Evolutionary conservation across 169 alveolate genomes (phyloP).

Genomic region (Cryptosporidium xiaoi): DNA sequence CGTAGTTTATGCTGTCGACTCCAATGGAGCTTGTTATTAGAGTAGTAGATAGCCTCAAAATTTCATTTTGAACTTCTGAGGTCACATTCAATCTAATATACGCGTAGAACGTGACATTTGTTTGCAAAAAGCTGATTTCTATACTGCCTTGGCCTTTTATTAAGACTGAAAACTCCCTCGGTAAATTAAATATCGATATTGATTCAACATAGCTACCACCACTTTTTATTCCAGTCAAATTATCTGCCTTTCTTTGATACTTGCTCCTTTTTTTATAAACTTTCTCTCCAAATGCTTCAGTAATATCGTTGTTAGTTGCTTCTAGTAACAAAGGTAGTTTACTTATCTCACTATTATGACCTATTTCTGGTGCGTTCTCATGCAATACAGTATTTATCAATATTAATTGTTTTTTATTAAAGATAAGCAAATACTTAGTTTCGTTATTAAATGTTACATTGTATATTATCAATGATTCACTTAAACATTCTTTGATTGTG

Average conservation of each 20-base stretch:
- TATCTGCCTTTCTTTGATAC: not conserved
- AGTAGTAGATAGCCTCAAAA: conserved; percentile 8
- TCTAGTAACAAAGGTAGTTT: conserved; percentile 54
- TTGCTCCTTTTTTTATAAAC: conserved; percentile 4
- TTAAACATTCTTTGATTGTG: not conserved
- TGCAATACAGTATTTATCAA: conserved; percentile 25
- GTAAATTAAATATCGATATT: conserved; percentile 34
- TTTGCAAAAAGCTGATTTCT: conserved; percentile 28
- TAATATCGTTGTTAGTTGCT: conserved; percentile 14
- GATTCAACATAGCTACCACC: conserved; percentile 10
- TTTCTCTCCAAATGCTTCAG: not conserved
- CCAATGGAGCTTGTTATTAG: conserved; percentile 46
- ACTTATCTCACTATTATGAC: conserved; percentile 19
- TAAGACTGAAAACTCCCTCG: conserved; percentile 9
- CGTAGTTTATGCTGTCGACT: not conserved
- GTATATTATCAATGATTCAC: not conserved
- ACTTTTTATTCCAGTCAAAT: not conserved
- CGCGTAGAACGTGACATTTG: conserved; percentile 31
- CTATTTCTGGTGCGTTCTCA: conserved; percentile 31
- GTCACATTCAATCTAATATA: not conserved
- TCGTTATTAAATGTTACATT: conserved; percentile 25
- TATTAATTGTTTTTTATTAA: conserved; percentile 11
- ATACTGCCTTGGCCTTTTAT: not conserved
- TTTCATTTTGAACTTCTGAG: conserved; percentile 14
- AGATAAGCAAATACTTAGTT: conserved; percentile 1